Percentiles rank a stretch among this genome's conserved stretches.
phyloP scores from a whole-genome alignment of 257 asterid species.

The Prunella vulgaris region DNA sequence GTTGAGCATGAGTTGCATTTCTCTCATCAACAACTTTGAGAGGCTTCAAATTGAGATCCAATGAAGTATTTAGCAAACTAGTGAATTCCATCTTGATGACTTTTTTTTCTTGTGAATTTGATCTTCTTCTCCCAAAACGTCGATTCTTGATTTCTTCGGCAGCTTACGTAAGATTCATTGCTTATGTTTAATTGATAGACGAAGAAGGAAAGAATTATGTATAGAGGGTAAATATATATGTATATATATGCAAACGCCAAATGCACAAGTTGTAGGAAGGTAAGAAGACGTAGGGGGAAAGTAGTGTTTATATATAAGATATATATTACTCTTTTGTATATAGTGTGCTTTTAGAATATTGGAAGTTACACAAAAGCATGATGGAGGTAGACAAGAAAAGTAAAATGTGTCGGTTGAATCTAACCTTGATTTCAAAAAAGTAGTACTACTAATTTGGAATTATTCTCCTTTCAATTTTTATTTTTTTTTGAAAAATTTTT shows the following conservation, averaged over 20 bases:
- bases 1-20: neutral
- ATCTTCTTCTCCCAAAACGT: no score
- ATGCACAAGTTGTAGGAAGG: constrained; percentile 33
- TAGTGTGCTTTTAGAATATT: constrained; percentile 2
- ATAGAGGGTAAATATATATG: neutral
- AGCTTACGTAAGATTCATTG: neutral
- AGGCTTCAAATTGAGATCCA: constrained; percentile 60
- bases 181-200: neutral
- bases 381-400: constrained; percentile 16
- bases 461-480: no score
- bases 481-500: no score
- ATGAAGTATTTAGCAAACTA: constrained; percentile 56
- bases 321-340: neutral
- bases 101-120: neutral
- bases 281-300: constrained; percentile 11
- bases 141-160: neutral
- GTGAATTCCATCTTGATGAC: constrained; percentile 48
- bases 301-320: neutral
- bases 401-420: constrained; percentile 11
- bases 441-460: no score
- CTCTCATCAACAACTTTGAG: constrained; percentile 25
- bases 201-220: constrained; percentile 11
- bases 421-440: constrained; percentile 5
- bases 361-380: neutral
- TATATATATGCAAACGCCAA: constrained; percentile 11